Evolutionary conservation across 2,329 filamentous ascomycete species (phyloP).

Genomic region (Clonostachys rosea): DNA sequence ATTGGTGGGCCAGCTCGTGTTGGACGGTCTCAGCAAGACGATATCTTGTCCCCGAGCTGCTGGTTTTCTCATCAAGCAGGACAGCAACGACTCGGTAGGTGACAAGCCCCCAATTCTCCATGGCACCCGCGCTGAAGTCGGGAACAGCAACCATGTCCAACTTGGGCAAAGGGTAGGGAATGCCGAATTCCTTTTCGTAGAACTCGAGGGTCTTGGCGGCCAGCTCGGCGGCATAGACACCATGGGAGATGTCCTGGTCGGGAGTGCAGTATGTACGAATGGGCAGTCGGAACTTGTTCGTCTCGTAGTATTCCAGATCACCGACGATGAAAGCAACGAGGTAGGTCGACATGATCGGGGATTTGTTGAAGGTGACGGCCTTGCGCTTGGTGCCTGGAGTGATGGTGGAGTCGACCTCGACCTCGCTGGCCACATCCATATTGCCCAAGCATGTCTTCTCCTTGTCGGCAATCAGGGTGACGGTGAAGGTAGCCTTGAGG

Average conservation of each 20-base stretch:
- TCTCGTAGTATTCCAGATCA: slow-evolving; percentile 96
- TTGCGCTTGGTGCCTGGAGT: slow-evolving; percentile 61
- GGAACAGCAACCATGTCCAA: slow-evolving; percentile 87
- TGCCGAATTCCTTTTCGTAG: slow-evolving; percentile 90
- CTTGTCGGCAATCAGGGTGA: slow-evolving; percentile 84
- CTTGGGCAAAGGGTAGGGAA: slow-evolving; percentile 92
- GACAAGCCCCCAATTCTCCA: slow-evolving; percentile 96
- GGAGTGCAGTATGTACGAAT: slow-evolving; percentile 88
- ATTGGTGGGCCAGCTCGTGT: slow-evolving; percentile 95
- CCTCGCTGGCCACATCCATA: slow-evolving; percentile 63
- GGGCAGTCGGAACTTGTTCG: slow-evolving; percentile 83
- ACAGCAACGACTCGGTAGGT: slow-evolving; percentile 94
- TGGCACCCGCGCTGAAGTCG: slow-evolving; percentile 83
- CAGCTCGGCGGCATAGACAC: slow-evolving; percentile 88
- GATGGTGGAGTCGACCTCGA: slow-evolving; percentile 62
- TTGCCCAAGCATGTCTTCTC: slow-evolving; percentile 89
- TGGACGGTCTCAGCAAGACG: slow-evolving; percentile 94
- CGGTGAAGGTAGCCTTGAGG: slow-evolving; percentile 92
- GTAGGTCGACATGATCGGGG: slow-evolving; percentile 88
- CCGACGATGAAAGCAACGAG: slow-evolving; percentile 91
- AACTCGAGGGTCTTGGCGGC: slow-evolving; percentile 93
- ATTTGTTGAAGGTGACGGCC: slow-evolving; percentile 73
- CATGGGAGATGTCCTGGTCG: slow-evolving; percentile 90
- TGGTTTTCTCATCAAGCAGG: slow-evolving; percentile 87
- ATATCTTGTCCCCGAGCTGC: slow-evolving; percentile 87